Conservation (phyloP, 1,284 basidiomycete genomes). For the Melampsora americana region DNA sequence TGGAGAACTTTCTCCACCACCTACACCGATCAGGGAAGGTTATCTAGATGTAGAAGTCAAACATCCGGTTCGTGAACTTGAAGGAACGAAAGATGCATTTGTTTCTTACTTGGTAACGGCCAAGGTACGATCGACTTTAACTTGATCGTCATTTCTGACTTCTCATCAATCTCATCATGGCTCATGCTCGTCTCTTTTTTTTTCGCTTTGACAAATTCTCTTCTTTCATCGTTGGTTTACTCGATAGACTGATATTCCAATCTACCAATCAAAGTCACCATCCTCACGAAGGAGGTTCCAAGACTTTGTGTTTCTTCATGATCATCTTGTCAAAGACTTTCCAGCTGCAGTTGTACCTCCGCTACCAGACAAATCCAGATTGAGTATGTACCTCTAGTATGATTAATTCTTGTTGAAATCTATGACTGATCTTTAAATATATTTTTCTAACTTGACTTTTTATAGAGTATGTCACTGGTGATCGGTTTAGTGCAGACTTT, state of each 20-base stretch:
- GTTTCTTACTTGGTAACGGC: constrained; percentile 89
- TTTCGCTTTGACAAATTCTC: neutral
- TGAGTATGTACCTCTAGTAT: constrained; percentile 63
- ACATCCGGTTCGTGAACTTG: constrained; percentile 90
- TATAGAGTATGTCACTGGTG: constrained; percentile 91
- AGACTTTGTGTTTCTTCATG: constrained; percentile 90
- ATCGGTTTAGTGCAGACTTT: constrained; percentile 93
- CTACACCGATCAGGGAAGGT: constrained; percentile 48
- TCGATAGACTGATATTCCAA: constrained; percentile 70
- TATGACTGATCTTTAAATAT: neutral
- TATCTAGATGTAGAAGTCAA: constrained; percentile 66
- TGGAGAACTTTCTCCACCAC: constrained; percentile 14
- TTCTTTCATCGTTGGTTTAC: neutral
- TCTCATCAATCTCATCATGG: constrained; percentile 46
- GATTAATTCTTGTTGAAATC: neutral
- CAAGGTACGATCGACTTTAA: constrained; percentile 62
- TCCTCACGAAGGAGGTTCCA: constrained; percentile 83
- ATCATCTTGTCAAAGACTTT: constrained; percentile 84
- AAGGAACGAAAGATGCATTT: constrained; percentile 92
- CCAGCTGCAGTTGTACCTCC: constrained; percentile 94
- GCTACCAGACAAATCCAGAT: constrained; percentile 90
- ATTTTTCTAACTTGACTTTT: neutral
- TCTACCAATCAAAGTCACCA: constrained; percentile 70
- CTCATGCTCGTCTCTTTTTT: neutral
- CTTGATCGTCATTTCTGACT: neutral